These are phyloP conservation scores for Acanthamoeba lenticulata DNA, from an alignment of 208 protist species.

Conservation along the genomic window DNA sequence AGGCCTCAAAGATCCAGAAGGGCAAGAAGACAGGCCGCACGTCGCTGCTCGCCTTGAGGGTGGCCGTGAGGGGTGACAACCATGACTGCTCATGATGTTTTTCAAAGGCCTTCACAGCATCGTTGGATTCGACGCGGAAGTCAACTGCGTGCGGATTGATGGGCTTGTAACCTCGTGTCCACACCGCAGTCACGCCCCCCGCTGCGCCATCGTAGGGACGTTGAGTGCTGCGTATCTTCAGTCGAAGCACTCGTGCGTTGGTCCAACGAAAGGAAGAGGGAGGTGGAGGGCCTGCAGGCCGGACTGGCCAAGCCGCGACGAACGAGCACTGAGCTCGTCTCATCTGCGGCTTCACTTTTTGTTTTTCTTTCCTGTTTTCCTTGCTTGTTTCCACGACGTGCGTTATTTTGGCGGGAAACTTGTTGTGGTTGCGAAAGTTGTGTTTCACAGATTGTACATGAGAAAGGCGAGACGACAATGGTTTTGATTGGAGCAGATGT, in stretches of 20 bases:
- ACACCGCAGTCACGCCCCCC: not conserved
- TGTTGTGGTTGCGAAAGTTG: not conserved
- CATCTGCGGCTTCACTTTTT: too few relatives aligned
- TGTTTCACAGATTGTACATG: too few relatives aligned
- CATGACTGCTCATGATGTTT: not conserved
- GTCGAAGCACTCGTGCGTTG: too few relatives aligned
- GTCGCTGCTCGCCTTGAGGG: not conserved
- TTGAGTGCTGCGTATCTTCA: too few relatives aligned
- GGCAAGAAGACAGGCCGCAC: not conserved
- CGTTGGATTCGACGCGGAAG: not conserved
- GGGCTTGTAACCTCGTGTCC: not conserved
- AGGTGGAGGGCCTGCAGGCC: too few relatives aligned
- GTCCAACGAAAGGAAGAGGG: too few relatives aligned
- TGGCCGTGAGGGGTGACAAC: not conserved
- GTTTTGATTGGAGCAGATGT: not conserved
- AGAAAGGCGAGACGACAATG: not conserved
- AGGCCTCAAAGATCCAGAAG: slow-evolving; percentile 3
- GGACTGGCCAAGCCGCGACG: too few relatives aligned
- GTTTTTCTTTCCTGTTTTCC: too few relatives aligned
- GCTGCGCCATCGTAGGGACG: too few relatives aligned
- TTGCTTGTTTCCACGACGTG: too few relatives aligned
- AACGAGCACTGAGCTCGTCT: too few relatives aligned
- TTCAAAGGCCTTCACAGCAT: not conserved
- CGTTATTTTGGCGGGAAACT: not conserved
- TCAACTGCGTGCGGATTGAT: not conserved